phyloP scores from a whole-genome alignment of 1,284 basidiomycete species.

The Nidula niveotomentosa region DNA sequence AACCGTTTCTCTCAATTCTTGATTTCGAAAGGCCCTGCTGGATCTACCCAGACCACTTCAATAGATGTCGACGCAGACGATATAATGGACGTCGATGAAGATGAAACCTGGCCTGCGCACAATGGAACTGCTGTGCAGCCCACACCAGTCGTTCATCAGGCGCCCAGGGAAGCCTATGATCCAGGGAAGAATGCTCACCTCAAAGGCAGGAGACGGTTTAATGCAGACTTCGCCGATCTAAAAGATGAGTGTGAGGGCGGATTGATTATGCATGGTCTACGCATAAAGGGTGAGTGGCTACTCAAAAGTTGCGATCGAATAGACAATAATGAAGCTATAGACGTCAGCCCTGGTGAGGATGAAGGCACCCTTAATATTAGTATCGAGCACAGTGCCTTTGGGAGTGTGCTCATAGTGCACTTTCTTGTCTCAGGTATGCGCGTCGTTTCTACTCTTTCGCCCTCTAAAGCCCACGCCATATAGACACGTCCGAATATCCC shows the following conservation, averaged over 20 bases:
- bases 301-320: background rate
- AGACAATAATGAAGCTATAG: slow-evolving; percentile 23
- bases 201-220: slow-evolving; percentile 53
- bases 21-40: slow-evolving; percentile 1
- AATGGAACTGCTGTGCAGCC: slow-evolving; percentile 1
- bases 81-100: slow-evolving; percentile 4
- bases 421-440: slow-evolving; percentile 54
- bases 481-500: slow-evolving; percentile 67
- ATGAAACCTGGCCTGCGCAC: background rate
- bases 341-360: slow-evolving; percentile 53
- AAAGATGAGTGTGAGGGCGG: slow-evolving; percentile 31
- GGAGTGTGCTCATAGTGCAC: slow-evolving; percentile 36
- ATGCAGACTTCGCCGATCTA: slow-evolving; percentile 49
- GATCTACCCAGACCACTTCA: background rate
- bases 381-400: slow-evolving; percentile 31
- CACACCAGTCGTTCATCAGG: slow-evolving; percentile 2
- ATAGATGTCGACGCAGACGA: background rate
- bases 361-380: slow-evolving; percentile 54
- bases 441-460: background rate
- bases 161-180: slow-evolving; percentile 11
- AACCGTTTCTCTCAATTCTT: background rate
- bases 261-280: slow-evolving; percentile 33
- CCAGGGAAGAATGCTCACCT: slow-evolving; percentile 37
- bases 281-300: slow-evolving; percentile 37
- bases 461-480: background rate